phyloP scores from a whole-genome alignment of 2,329 filamentous ascomycete genomes.

The Westerdykella sp. region DNA sequence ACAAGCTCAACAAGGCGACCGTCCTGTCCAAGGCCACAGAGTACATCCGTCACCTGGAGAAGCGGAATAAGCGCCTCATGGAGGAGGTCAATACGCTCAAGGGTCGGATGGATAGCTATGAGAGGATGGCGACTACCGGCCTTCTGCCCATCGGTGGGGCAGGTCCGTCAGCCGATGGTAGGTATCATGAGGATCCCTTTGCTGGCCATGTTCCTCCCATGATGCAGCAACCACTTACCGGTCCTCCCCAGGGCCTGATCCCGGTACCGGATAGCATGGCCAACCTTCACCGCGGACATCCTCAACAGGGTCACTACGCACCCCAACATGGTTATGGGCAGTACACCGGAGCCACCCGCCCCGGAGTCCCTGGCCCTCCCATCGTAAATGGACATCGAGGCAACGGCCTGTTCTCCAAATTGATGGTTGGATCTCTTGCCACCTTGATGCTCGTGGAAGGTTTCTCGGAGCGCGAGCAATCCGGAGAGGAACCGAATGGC shows the following conservation, averaged over 20 bases:
- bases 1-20: constrained; percentile 97
- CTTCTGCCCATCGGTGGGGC: constrained; percentile 34
- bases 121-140: constrained; percentile 63
- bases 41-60: constrained; percentile 90
- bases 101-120: constrained; percentile 56
- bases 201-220: constrained; percentile 12
- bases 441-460: constrained; percentile 89
- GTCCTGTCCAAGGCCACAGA: constrained; percentile 93
- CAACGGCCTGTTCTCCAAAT: constrained; percentile 58
- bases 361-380: constrained; percentile 19
- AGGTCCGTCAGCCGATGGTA: constrained; percentile 31
- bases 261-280: constrained; percentile 39
- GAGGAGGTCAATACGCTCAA: constrained; percentile 80
- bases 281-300: constrained; percentile 34
- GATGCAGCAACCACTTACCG: constrained; percentile 18
- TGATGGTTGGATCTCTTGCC: constrained; percentile 89
- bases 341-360: constrained; percentile 21
- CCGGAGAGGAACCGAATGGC: constrained; percentile 40
- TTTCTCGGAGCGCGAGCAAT: constrained; percentile 57
- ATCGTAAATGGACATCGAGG: constrained; percentile 40
- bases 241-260: constrained; percentile 37
- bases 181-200: constrained; percentile 36
- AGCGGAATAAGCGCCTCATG: constrained; percentile 72
- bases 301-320: constrained; percentile 35
- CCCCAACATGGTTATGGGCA: constrained; percentile 21